Percentiles rank a stretch among this genome's conserved stretches.
Evolutionary conservation across 805 yeast species (phyloP).

Genomic region (Yamadazyma paraphyllophila): DNA sequence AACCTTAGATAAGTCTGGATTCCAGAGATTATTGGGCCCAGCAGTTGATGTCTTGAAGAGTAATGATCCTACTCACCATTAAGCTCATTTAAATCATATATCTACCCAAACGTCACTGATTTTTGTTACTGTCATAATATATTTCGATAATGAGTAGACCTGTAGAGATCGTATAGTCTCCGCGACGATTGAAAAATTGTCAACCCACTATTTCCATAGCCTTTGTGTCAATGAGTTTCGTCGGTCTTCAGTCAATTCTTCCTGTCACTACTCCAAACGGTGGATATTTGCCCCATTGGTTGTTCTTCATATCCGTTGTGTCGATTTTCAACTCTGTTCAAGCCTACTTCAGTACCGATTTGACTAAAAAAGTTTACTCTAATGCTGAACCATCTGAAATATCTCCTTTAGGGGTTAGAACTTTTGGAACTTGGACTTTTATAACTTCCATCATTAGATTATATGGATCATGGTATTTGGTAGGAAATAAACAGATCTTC

Average conservation of each 20-base stretch:
- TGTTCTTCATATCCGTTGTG: conserved; percentile 68
- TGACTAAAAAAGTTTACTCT: conserved; percentile 76
- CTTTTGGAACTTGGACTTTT: conserved; percentile 98
- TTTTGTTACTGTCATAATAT: conserved; percentile 1
- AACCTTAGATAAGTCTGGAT: conserved; percentile 88
- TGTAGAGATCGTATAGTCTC: background rate
- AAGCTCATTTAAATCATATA: background rate
- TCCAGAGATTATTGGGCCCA: conserved; percentile 91
- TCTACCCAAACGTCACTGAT: background rate
- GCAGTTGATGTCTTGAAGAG: conserved; percentile 84
- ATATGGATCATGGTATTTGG: conserved; percentile 75
- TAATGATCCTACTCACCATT: conserved; percentile 71
- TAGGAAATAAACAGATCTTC: conserved; percentile 67
- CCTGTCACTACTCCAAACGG: conserved; percentile 18
- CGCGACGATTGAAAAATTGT: background rate
- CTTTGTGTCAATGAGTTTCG: background rate
- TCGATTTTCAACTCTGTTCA: conserved; percentile 89
- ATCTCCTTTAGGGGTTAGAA: conserved; percentile 75
- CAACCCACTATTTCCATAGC: background rate
- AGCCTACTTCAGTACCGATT: conserved; percentile 69
- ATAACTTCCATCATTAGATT: conserved; percentile 80
- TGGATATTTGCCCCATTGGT: conserved; percentile 38
- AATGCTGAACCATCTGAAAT: conserved; percentile 30
- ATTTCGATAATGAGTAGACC: background rate
- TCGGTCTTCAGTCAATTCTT: conserved; percentile 7